Evolutionary conservation across 2,329 filamentous ascomycete species (phyloP).

Genomic region (Colletotrichum sidae): DNA sequence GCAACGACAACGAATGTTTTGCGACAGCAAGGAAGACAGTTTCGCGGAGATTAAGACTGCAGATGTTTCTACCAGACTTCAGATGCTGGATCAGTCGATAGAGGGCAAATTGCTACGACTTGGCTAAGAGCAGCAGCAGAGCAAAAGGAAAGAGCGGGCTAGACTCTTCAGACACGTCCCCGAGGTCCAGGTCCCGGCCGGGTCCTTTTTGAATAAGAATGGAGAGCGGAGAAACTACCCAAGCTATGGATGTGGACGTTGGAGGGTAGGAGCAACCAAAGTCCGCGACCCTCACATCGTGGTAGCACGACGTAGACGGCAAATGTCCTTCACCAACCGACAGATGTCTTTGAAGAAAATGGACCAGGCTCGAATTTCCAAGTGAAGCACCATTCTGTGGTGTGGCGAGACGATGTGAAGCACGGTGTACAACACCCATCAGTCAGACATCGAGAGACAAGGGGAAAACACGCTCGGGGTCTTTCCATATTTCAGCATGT

Average conservation of each 20-base stretch:
- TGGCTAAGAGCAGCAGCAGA: constrained; percentile 7
- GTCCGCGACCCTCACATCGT: too few relatives aligned
- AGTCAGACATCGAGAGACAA: not conserved
- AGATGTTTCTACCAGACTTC: too few relatives aligned
- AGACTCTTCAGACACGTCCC: not conserved
- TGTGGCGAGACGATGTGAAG: too few relatives aligned
- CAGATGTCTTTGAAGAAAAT: not conserved
- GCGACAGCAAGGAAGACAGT: too few relatives aligned
- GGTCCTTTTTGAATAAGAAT: not conserved
- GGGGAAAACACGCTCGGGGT: not conserved
- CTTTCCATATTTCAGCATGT: not conserved
- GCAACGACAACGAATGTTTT: too few relatives aligned
- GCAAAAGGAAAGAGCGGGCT: not conserved
- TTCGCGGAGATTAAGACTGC: too few relatives aligned
- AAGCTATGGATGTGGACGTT: too few relatives aligned
- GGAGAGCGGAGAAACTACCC: not conserved
- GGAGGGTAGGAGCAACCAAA: too few relatives aligned
- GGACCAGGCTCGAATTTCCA: not conserved
- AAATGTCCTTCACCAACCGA: too few relatives aligned
- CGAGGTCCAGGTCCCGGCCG: too few relatives aligned
- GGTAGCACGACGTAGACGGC: too few relatives aligned
- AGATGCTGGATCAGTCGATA: not conserved
- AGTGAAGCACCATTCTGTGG: not conserved
- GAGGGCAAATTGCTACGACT: not conserved
- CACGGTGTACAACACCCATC: too few relatives aligned